Evolutionary conservation across 2,329 filamentous ascomycete species (phyloP), one percentile per base, ranked within the genome.

Genomic region (Elsinoe necatrix): DNA sequence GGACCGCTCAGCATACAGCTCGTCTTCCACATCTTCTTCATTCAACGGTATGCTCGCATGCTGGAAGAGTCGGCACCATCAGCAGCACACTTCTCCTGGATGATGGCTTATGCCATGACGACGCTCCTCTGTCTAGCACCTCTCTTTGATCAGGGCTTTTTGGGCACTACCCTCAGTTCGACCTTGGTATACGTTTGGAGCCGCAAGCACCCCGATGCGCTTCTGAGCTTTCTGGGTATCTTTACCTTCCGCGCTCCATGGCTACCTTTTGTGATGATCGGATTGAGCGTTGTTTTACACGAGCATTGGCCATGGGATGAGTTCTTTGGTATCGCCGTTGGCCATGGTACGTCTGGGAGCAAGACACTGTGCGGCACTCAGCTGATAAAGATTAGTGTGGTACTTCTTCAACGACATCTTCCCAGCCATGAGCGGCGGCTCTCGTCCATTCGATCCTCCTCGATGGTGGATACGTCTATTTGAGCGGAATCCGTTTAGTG

Each of bases 361-460:
- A 11, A 45, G 11, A 34, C 20, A 21, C 48, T 37, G 25, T 47
- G 23, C 20, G 7, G 14, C 2, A 3, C 16, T 9, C 34, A 37
- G 21, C 56, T 61, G 48, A 64, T 55, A 41, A 21, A 8, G 45
- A 50, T 4, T 52, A 80, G 80, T 97, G 39, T 97, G 91, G 86
- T 98, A 97, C 72, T 98, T 96, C 75, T 96, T 97, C 72, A 88
- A 85, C 59, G 93, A 98, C 69, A 91, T 98, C 14, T 98, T 95
- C 71, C 93, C 93, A 2, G 87, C 90, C 2, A 80, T 96, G 42
- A 88, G 96, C 72, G 84, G 86, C 61, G 89, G 89, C 16, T 85
- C 86, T 54, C 80, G 88, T 57, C 93, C 93, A 0, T 77, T 98
- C 48, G 92, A 95, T 65, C 92, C 93, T 35, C 93, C 93, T 0